Percentiles rank a stretch among this genome's conserved stretches.
Conservation (phyloP, 352 stramenopile species). For the Stramenopiles sp. region DNA sequence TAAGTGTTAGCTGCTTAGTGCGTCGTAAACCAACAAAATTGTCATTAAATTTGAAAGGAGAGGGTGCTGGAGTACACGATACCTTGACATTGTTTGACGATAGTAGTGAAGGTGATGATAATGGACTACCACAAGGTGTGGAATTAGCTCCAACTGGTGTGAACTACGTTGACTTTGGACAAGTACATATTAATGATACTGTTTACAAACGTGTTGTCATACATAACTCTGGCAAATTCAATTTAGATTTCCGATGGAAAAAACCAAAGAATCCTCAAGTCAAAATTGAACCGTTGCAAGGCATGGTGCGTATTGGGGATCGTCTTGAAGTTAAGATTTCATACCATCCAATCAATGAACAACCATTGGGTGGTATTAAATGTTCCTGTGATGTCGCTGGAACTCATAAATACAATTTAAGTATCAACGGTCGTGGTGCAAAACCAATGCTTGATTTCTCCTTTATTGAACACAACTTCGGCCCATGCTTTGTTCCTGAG, state of each 20-base stretch:
- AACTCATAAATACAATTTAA: conserved; percentile 49
- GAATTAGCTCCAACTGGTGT: conserved; percentile 9
- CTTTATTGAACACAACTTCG: conserved; percentile 67
- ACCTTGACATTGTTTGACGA: conserved; percentile 25
- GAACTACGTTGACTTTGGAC: conserved; percentile 54
- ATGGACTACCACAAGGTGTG: conserved; percentile 18
- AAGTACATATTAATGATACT: conserved; percentile 55
- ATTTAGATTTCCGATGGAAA: conserved; percentile 72
- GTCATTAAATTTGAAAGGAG: conserved; percentile 76
- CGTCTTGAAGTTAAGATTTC: conserved; percentile 38
- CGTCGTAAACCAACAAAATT: conserved; percentile 69
- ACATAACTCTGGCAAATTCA: conserved; percentile 76
- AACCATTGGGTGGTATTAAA: conserved; percentile 37
- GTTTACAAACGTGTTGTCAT: conserved; percentile 41
- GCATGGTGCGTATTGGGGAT: conserved; percentile 64
- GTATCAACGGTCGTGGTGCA: conserved; percentile 43
- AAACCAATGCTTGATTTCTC: conserved; percentile 62
- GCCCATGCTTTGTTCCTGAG: conserved; percentile 64
- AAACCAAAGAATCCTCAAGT: conserved; percentile 27
- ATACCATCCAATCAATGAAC: conserved; percentile 49
- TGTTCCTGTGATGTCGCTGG: conserved; percentile 56
- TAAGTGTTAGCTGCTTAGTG: conserved; percentile 69
- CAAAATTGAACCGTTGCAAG: conserved; percentile 40
- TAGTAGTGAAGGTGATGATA: conserved; percentile 13
- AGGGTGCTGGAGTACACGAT: conserved; percentile 74